Evolutionary conservation across 1,284 basidiomycete genomes (phyloP), one percentile per base, ranked within the genome.

Genomic region (Blastosporella zonata): DNA sequence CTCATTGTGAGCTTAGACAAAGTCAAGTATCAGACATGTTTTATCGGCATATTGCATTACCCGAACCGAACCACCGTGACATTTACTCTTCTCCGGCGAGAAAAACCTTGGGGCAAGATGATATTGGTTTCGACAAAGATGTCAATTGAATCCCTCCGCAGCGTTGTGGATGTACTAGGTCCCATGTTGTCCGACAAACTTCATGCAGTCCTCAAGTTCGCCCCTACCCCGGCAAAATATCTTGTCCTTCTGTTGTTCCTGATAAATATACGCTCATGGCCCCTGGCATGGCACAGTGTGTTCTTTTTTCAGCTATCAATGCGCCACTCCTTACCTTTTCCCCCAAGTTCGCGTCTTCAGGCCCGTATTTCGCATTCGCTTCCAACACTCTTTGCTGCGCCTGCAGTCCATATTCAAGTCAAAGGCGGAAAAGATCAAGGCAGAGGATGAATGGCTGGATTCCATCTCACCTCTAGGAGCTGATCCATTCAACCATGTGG

Each of bases 271-370:
- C 73, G 79, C 10, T 82, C 81, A 6, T 74, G 79, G 58, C 84
- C 84, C 1, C 63, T 84, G 20, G 67, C 67, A 25, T 88, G 85
- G 85, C 85, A 87, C 57, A 54, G 84, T 87, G 60, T 59, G 82
- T 77, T 18, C 31, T 3, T 8, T 4, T 13, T 18, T 18, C 29
- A 22, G 10, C 9, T 3, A 5, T n/a, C 27, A 43, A 6, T 18
- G 21, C 13, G 1, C 12, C 13, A 22, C 8, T 43, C 8, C 3
- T 15, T n/a, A 21, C 13, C 13, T 21, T 22, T 20, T 8, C 3
- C 3, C 29, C 8, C 10, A 39, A 87, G 85, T 81, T 35, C 78
- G 79, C 9, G 72, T 87, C 0, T 81, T 83, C 56, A 64, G 70
- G 52, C 77, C 77, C 2, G 69, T 80, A 6, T 54, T 78, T 35